Base-by-base conservation (phyloP, 441 rosid genomes). In the Gossypium aridum region DNA sequence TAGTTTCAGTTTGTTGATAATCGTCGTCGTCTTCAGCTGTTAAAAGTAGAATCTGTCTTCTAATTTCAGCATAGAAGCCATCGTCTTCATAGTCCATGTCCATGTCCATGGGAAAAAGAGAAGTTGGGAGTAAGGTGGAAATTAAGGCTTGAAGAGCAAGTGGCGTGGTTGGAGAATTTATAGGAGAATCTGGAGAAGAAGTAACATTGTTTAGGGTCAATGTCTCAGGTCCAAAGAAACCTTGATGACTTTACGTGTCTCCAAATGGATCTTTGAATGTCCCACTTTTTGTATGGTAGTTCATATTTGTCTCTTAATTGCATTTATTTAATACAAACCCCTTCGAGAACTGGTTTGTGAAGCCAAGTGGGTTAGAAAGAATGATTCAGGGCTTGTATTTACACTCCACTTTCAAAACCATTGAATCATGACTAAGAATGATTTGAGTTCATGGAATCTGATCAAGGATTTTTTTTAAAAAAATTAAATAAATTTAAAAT, bases 1-100 rank as follows among this genome's bases (percentile, higher is more conserved):
- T 14, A 34, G 5, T 39, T 65, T 34, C 64, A 4, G 25, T 45
- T 28, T 31, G 45, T 3, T 2, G 54, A 26, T 43, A 45, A 43
- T 77, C 82, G 1, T 67, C 78, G 3, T 78, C 85, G 16, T 88
- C 87, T 14, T 88, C 88, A 1, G 86, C 87, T 5, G 82, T 86
- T 75, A 88, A 64, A 39, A 83, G 77, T 62, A 86, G 79, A 75
- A 86, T 71, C 80, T 85, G 87, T 80, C 72, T 77, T 73, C 73
- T 73, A 62, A 88, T 81, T 54, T 85, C 86, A 0, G 78, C 79
- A 6, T 82, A 87, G 76, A 79, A 81, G 23, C 39, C 79, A 23
- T 87, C 90, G 0, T 83, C 87, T 16, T 87, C 81, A 10, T 73
- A 39, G 23, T 23, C 53, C 45, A 34, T 26, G 73, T 39, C 71